Evolutionary conservation across 108 stramenopile species (phyloP), one percentile per base, ranked within the genome.

Genomic region (Schizochytrium sp.): DNA sequence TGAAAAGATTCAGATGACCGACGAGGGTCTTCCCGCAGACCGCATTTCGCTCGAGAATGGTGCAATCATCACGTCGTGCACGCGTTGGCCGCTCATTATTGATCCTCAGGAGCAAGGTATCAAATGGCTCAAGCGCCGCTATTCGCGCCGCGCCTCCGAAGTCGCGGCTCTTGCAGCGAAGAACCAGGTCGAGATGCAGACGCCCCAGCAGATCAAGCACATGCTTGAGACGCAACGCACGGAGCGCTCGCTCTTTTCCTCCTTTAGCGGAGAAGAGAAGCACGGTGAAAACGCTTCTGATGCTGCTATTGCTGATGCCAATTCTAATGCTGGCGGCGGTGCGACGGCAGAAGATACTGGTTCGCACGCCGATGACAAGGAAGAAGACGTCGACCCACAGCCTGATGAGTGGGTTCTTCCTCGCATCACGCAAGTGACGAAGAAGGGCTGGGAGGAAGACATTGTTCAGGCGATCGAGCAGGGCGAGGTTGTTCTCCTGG

Each of bases 31-130:
- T 83, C 97, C 97, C 3, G 95, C 95, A 48, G 97, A 97, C 87
- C 92, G 97, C 72, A 95, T 97, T 45, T 95, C 95, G 5, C 89
- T 96, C 23, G 96, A 97, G 89, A 97, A 97, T 90, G 97, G 97
- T 47, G 93, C 96, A n/a, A 94, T 97, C 57, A 96, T 96, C 89
- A 93, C 88, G 44, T 95, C 94, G 71, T 96, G 96, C 92, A 95
- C 96, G 76, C 94, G 97, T n/a, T 96, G 96, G 96, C 96, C 96
- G 5, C 87, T 96, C 60, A 89, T 96, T 25, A 95, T 96, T 48
- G 94, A 95, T 89, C 96, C 95, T 60, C 95, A 95, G 89, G 91
- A 89, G 57, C 96, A 97, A 91, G 97, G 95, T 8, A 96, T 97
- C 91, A 97, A 97, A 88, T 97, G 97, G 97, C 95, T 97, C 60